Conservation (phyloP, 495 filamentous ascomycete species). For the Paragyromitra xinjiangensis region DNA sequence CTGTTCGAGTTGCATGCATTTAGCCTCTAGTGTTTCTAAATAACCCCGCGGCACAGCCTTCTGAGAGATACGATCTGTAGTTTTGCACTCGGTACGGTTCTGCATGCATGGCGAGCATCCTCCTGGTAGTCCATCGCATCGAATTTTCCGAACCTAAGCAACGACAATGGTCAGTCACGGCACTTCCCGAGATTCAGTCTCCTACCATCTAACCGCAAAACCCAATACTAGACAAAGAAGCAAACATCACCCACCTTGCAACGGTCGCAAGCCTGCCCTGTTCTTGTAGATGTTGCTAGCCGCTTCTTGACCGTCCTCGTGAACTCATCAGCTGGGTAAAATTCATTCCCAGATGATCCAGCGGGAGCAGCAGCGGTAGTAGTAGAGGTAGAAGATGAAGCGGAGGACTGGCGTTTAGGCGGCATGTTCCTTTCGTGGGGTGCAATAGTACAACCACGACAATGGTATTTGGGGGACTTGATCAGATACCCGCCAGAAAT, state of each 20-base stretch:
- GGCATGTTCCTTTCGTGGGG: constrained; percentile 50
- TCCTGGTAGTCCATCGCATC: constrained; percentile 75
- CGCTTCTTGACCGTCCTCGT: constrained; percentile 73
- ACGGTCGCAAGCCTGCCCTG: constrained; percentile 88
- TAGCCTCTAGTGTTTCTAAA: constrained; percentile 69
- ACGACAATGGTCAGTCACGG: constrained; percentile 34
- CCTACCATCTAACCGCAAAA: background rate
- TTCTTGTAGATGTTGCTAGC: constrained; percentile 71
- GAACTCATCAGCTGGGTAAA: constrained; percentile 67
- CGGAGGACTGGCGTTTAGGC: constrained; percentile 52
- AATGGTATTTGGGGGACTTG: constrained; percentile 29
- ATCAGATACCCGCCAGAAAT: constrained; percentile 33
- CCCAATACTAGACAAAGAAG: constrained; percentile 34
- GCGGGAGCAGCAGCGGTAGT: constrained; percentile 39
- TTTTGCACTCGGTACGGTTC: constrained; percentile 75
- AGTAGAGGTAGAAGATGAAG: constrained; percentile 44
- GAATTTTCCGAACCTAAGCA: constrained; percentile 78
- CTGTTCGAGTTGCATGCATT: constrained; percentile 67
- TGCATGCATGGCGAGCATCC: constrained; percentile 80
- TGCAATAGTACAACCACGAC: constrained; percentile 40
- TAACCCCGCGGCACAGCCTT: constrained; percentile 80
- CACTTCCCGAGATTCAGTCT: constrained; percentile 20
- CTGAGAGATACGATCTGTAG: constrained; percentile 87
- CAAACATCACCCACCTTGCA: constrained; percentile 73
- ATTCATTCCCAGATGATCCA: constrained; percentile 46